Conservation (phyloP, 495 filamentous ascomycete species). For the Podospora pseudocomata region DNA sequence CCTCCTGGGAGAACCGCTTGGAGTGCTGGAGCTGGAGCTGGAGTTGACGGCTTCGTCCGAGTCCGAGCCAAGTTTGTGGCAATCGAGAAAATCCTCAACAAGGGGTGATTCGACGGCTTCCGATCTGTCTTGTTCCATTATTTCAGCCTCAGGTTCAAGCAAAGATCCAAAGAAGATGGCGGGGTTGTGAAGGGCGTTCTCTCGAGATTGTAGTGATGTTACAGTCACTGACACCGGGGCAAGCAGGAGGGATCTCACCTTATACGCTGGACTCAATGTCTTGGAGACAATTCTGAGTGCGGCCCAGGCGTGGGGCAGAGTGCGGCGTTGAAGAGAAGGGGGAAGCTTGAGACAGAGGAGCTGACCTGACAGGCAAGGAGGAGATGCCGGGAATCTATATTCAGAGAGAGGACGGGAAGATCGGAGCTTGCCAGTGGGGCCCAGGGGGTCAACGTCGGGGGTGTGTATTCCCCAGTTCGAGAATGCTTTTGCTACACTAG, state of each 20-base stretch:
- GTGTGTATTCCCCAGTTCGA: background rate
- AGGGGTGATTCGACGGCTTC: constrained; percentile 19
- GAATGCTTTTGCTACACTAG: background rate
- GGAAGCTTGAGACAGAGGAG: constrained; percentile 19
- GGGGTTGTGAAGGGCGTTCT: background rate
- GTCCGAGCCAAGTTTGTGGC: constrained; percentile 20
- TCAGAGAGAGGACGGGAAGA: constrained; percentile 10
- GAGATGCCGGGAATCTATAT: constrained; percentile 22
- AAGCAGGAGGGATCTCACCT: background rate
- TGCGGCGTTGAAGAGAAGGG: constrained; percentile 23
- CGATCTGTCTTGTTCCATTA: constrained; percentile 25
- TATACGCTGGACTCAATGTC: constrained; percentile 11
- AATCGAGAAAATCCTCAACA: constrained; percentile 23
- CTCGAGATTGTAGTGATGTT: background rate
- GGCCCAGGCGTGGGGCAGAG: constrained; percentile 22
- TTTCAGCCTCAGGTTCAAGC: constrained; percentile 16
- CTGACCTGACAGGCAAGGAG: constrained; percentile 20
- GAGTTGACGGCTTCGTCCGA: constrained; percentile 19
- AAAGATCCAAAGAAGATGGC: background rate
- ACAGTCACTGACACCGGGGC: background rate
- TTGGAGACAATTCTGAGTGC: constrained; percentile 14
- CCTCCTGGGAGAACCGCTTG: constrained; percentile 16
- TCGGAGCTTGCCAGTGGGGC: constrained; percentile 12
- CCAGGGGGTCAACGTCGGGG: background rate
- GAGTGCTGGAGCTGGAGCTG: background rate